phyloP scores from a whole-genome alignment of 768 basidiomycete species.

The Lactarius evosmus region DNA sequence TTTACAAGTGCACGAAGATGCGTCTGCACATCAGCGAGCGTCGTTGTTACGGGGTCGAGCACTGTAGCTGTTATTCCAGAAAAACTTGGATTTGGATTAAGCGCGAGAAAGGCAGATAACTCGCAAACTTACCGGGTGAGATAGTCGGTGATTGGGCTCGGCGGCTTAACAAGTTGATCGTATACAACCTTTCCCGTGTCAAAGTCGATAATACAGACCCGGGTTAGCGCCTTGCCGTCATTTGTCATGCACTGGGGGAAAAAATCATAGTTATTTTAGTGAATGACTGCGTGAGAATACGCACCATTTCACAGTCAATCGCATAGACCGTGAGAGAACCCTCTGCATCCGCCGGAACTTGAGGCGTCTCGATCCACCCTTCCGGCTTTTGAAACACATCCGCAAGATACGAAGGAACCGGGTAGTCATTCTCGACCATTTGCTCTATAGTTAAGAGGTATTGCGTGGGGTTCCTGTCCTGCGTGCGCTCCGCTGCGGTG shows the following conservation, averaged over 20 bases:
- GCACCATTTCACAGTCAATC: constrained; percentile 96
- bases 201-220: constrained; percentile 82
- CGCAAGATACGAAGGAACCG: constrained; percentile 80
- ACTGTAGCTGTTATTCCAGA: constrained; percentile 87
- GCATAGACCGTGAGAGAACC: constrained; percentile 58
- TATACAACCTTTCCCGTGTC: constrained; percentile 68
- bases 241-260: constrained; percentile 75
- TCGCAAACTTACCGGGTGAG: constrained; percentile 65
- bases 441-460: constrained; percentile 78
- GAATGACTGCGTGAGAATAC: constrained; percentile 27
- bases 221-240: constrained; percentile 84
- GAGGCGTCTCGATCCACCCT: constrained; percentile 85
- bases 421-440: constrained; percentile 95
- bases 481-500: constrained; percentile 52
- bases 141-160: constrained; percentile 83
- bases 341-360: constrained; percentile 36
- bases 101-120: not conserved
- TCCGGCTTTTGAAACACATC: constrained; percentile 59
- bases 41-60: constrained; percentile 68
- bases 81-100: constrained; percentile 52
- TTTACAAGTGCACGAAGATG: constrained; percentile 60
- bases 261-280: not conserved
- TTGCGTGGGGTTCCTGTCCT: constrained; percentile 59
- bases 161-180: constrained; percentile 87
- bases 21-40: constrained; percentile 73